phyloP scores from a whole-genome alignment of 2,329 filamentous ascomycete genomes.

The Lecanoromycetidae sp. region DNA sequence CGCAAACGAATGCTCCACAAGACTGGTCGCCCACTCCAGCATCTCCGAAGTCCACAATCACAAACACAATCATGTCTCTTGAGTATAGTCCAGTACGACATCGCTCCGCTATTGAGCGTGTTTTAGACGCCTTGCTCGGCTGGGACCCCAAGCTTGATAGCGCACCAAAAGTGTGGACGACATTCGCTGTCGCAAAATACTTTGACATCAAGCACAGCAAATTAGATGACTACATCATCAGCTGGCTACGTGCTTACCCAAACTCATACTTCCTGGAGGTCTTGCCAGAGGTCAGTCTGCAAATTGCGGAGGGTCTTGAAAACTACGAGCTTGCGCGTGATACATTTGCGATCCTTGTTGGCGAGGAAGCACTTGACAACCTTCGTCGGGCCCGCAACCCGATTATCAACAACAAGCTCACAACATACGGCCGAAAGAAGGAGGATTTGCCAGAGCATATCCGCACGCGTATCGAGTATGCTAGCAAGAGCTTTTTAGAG shows the following conservation, averaged over 20 bases:
- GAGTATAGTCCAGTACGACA: constrained; percentile 57
- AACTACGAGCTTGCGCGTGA: constrained; percentile 27
- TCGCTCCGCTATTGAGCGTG: constrained; percentile 48
- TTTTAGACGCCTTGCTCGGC: constrained; percentile 46
- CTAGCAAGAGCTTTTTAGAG: constrained; percentile 41
- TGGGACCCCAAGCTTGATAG: constrained; percentile 48
- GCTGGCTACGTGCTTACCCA: constrained; percentile 45
- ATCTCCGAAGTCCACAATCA: not conserved
- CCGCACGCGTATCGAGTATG: constrained; percentile 47
- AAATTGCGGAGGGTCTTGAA: constrained; percentile 38
- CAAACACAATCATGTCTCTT: constrained; percentile 15
- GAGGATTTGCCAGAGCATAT: constrained; percentile 43
- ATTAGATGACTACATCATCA: constrained; percentile 37
- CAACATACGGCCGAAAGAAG: constrained; percentile 31
- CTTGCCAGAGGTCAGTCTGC: constrained; percentile 49
- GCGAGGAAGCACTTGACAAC: constrained; percentile 45
- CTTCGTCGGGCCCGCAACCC: constrained; percentile 11
- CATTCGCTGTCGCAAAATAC: constrained; percentile 50
- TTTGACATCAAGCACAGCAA: constrained; percentile 34
- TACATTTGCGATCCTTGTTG: constrained; percentile 50
- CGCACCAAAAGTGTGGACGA: constrained; percentile 53
- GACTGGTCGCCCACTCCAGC: not conserved
- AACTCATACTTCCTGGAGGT: constrained; percentile 52
- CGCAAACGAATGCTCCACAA: too few relatives aligned
- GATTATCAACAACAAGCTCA: not conserved